Conservation (phyloP, 345 rosid genomes). For the Barbarea vulgaris region DNA sequence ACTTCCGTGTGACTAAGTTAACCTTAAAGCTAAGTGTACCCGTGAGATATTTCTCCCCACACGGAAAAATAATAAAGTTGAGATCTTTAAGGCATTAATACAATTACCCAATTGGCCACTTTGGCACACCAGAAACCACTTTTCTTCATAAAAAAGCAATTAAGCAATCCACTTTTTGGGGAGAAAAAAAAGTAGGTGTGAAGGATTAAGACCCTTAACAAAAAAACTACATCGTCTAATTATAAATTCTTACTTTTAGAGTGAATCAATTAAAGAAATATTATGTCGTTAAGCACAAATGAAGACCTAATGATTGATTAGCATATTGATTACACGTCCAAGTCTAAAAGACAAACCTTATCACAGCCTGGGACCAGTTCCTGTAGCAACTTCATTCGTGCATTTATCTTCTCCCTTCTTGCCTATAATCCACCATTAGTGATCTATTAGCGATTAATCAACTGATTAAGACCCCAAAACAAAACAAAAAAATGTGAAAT, state of each 20-base stretch:
- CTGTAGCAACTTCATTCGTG: slow-evolving; percentile 74
- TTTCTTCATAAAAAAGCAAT: slow-evolving; percentile 33
- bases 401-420: slow-evolving; percentile 78
- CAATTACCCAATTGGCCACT: slow-evolving; percentile 33
- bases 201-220: slow-evolving; percentile 25
- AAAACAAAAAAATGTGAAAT: neutral
- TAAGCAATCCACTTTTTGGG: slow-evolving; percentile 32
- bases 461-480: slow-evolving; percentile 21
- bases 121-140: slow-evolving; percentile 31
- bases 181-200: neutral
- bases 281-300: slow-evolving; percentile 37
- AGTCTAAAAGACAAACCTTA: slow-evolving; percentile 57
- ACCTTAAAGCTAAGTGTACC: slow-evolving; percentile 39
- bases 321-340: slow-evolving; percentile 33
- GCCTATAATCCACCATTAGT: slow-evolving; percentile 48
- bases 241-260: slow-evolving; percentile 21
- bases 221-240: slow-evolving; percentile 12
- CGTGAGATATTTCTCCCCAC: slow-evolving; percentile 25
- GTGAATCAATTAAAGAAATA: slow-evolving; percentile 38
- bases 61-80: slow-evolving; percentile 6
- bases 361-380: slow-evolving; percentile 88
- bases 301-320: slow-evolving; percentile 53
- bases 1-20: slow-evolving; percentile 31
- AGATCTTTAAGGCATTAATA: slow-evolving; percentile 31
- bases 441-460: slow-evolving; percentile 13